Evolutionary conservation across 768 basidiomycete genomes (phyloP).

Genomic region (Pholiota molesta): DNA sequence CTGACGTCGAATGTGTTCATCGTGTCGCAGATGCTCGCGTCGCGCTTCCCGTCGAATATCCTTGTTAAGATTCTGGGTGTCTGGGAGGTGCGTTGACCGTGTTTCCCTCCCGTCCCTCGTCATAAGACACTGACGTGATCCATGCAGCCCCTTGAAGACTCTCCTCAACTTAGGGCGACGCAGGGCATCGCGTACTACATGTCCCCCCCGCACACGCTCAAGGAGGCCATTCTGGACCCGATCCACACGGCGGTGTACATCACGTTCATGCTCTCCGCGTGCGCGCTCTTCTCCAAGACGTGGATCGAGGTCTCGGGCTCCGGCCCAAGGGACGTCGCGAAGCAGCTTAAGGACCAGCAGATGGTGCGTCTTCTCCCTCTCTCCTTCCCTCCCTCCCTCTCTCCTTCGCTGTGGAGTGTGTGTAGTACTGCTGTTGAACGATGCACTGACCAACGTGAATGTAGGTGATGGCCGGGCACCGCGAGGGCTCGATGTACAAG

Average conservation of each 20-base stretch:
- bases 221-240: conserved; percentile 86
- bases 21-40: conserved; percentile 93
- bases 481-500: conserved; percentile 99
- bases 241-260: conserved; percentile 93
- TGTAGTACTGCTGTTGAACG: too few relatives aligned
- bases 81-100: conserved; percentile 82
- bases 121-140: conserved; percentile 3
- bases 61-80: conserved; percentile 89
- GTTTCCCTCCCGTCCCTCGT: conserved; percentile 3
- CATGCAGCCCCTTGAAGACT: conserved; percentile 88
- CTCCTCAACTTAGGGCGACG: conserved; percentile 86
- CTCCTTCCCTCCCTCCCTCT: not conserved
- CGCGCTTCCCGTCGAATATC: conserved; percentile 89
- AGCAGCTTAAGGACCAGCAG: conserved; percentile 97
- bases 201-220: conserved; percentile 94
- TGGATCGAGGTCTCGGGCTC: conserved; percentile 99
- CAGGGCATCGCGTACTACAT: conserved; percentile 98
- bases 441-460: too few relatives aligned
- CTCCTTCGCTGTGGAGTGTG: not conserved
- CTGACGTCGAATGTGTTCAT: conserved; percentile 95
- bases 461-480: conserved; percentile 86
- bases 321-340: conserved; percentile 94
- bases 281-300: conserved; percentile 97
- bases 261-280: conserved; percentile 89
- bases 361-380: conserved; percentile 59